Evolutionary conservation across 2,329 filamentous ascomycete species (phyloP), one percentile per base, ranked within the genome.

Genomic region (Catunica adiposa): DNA sequence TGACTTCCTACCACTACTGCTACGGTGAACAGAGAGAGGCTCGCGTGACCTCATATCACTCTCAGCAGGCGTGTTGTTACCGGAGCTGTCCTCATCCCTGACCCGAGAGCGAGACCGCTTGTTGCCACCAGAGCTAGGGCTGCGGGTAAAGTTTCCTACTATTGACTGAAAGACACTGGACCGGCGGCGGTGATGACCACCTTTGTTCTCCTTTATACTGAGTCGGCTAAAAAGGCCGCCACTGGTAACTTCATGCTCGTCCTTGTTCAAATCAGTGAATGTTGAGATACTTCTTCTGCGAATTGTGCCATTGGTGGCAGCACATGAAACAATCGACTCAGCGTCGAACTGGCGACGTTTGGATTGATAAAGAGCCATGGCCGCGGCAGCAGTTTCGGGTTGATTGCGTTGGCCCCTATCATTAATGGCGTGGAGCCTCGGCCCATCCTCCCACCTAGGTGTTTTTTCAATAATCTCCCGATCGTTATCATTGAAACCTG

Each of bases 281-380:
- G 82, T 79, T 51, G 84, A 70, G 64, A 82, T 83, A 57, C 77
- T 76, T 44, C 82, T 76, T 5, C 79, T 75, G 6, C 17, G 38
- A 9, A 42, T 51, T 1, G 83, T 87, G 15, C 83, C 83, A 73
- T 83, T 81, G 0, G 83, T 87, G 17, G 83, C 83, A 14, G 80
- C 75, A 59, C 77, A 71, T 1, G 80, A 83, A 8, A 80, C 66
- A 9, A 82, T 70, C 0, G 80, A 83, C 26, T 73, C 74, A 51
- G 71, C 79, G 59, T 80, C 77, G 20, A 70, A 70, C 55, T 69
- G 74, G 69, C 76, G 70, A 9, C 67, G 68, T 20, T 52, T n/a
- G 11, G 20, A 26, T 60, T 78, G 68, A 55, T 76, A 80, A 40
- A 62, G 69, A 46, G 70, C 69, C 20, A 81, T 80, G 1, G 72